Percentiles rank a stretch among this genome's conserved stretches.
These are phyloP conservation scores for Ilex aquifolium DNA, from an alignment of 257 asterid genomes.

Conservation along the genomic window DNA sequence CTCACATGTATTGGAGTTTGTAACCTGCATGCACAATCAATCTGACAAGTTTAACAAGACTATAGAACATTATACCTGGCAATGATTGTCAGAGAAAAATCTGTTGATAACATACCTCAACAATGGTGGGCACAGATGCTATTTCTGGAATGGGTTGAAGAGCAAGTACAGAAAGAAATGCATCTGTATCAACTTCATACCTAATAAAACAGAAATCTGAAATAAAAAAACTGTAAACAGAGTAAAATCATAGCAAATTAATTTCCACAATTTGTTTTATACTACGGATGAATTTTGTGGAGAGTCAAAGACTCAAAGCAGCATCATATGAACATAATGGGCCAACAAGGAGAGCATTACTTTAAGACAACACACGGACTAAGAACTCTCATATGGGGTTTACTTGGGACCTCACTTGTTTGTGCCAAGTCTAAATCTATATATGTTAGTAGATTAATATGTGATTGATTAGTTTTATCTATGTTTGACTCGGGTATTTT, in stretches of 20 bases:
- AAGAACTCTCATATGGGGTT: not conserved
- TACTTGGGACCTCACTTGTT: not conserved
- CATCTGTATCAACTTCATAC: constrained; percentile 94
- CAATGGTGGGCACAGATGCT: constrained; percentile 77
- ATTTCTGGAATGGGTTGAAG: constrained; percentile 84
- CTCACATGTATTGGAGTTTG: constrained; percentile 80
- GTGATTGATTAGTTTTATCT: too few species aligned
- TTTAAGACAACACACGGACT: not conserved
- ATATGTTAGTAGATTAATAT: too few species aligned
- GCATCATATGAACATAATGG: not conserved
- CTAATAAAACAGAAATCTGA: constrained; percentile 28
- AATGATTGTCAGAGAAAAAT: constrained; percentile 1
- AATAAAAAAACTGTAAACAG: constrained; percentile 1
- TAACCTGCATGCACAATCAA: constrained; percentile 46
- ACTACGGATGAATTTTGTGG: not conserved
- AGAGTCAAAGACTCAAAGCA: not conserved
- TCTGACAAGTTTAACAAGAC: not conserved
- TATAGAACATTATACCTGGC: not conserved
- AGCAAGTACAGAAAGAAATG: constrained; percentile 89
- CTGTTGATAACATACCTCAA: constrained; percentile 54
- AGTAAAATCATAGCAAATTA: not conserved
- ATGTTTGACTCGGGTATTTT: not conserved
- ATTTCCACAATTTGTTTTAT: not conserved
- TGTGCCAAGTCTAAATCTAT: too few species aligned
- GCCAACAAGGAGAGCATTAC: not conserved